A percentile compares a stretch with the other conserved stretches of the same genome.
Evolutionary conservation across 2,329 filamentous ascomycete species (phyloP).

Genomic region (Cladosporium sp.): DNA sequence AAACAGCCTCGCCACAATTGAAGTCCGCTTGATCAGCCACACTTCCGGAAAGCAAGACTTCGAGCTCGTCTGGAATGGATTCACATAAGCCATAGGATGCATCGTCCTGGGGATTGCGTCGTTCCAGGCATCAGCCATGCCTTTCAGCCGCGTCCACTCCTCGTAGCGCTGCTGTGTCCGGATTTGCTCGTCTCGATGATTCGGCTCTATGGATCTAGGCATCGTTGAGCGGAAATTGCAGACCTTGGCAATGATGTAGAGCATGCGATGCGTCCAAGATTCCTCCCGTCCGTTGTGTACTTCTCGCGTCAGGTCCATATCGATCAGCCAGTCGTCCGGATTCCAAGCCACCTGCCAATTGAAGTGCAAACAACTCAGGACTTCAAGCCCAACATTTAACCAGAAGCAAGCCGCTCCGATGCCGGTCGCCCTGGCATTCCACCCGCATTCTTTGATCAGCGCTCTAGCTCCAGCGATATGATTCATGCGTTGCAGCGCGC

Average conservation of each 20-base stretch:
- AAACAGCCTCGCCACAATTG: conserved; percentile 75
- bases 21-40: conserved; percentile 78
- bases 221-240: conserved; percentile 74
- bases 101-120: conserved; percentile 73
- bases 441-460: conserved; percentile 81
- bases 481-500: conserved; percentile 73
- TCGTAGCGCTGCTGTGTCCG: conserved; percentile 58
- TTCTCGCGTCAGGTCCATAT: conserved; percentile 62
- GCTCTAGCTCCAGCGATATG: conserved; percentile 81
- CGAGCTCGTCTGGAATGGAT: conserved; percentile 58
- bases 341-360: conserved; percentile 86
- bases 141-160: conserved; percentile 75
- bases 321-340: conserved; percentile 81
- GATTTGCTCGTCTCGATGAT: conserved; percentile 57
- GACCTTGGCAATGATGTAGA: conserved; percentile 83
- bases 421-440: conserved; percentile 72
- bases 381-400: conserved; percentile 85
- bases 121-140: conserved; percentile 79
- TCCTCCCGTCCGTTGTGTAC: conserved; percentile 64
- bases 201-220: conserved; percentile 54
- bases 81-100: conserved; percentile 75
- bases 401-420: conserved; percentile 88
- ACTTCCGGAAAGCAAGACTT: conserved; percentile 80
- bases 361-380: conserved; percentile 80
- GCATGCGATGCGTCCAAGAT: conserved; percentile 78